Evolutionary conservation across 805 yeast genomes (phyloP), one percentile per base, ranked within the genome.

Genomic region (Maudiozyma turicensis): DNA sequence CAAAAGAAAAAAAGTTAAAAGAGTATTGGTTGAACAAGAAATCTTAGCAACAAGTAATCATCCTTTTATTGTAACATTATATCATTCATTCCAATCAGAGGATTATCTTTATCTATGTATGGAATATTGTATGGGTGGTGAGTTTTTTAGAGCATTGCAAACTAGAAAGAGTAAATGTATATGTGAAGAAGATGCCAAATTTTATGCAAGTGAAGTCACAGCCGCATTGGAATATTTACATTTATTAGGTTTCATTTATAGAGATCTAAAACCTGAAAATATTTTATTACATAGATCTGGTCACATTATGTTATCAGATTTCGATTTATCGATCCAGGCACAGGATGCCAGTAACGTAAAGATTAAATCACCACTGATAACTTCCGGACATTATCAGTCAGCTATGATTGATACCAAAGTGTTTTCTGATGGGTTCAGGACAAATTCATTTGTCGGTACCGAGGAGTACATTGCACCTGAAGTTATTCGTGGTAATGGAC

Each of bases 121-220:
- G 96, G 99, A 93, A 65, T 93, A 91, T 60, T 93, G 99, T 64
- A 90, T 93, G 91, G 99, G 99, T 31, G 99, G 99, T 46, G 99
- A 95, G 68, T 93, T 93, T 60, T 93, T 93, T 72, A 74, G 98
- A 52, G 99, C 98, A 0, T 70, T 93, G 48, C 99, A 93, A 68
- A 89, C 97, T 0, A 75, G 97, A 53, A 83, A 81, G 53, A 79
- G 88, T 49, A 87, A 89, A 63, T 85, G 95, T 54, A 83, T 93
- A 9, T 72, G 80, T 15, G 99, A 93, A 65, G 77, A 72, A 34
- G 98, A 89, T 63, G 98, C 99, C 2, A 74, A 81, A 50, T 93
- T 93, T 64, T 93, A 93, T 65, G 96, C 97, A 0, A 86, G 97
- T 14, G 99, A 93, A 66, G 99, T 93, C 28, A 83, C 93, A 1